Evolutionary conservation across 1,284 basidiomycete species (phyloP), one percentile per base, ranked within the genome.

Genomic region (Pholiota adiposa): DNA sequence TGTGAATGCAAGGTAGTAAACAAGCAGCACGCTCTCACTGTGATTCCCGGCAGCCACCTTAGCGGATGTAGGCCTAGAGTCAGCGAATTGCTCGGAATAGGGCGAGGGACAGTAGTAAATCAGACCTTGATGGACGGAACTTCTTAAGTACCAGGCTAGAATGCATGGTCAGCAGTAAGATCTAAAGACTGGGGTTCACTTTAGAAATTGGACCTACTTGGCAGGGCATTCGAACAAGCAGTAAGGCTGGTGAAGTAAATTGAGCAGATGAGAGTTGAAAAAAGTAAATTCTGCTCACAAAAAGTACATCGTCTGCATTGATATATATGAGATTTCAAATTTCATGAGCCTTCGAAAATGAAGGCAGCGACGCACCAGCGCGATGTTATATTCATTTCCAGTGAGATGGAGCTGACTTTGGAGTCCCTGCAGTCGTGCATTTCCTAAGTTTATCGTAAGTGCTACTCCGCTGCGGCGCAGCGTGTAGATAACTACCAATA

Each of bases 381-480:
- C 86, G 34, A 89, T 84, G 65, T 89, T 90, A 63, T 85, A 90
- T 66, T 79, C 76, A 65, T 87, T 80, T 9, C 85, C 85, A 0
- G 75, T 80, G 33, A 90, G 74, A 55, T 83, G 18, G 0, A 89
- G 75, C 64, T 89, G 79, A 0, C 73, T 79, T 12, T 70, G 65
- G 3, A 89, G 70, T 0, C 88, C 88, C 62, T 88, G 84, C 12
- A 90, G 73, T 64, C 81, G 85, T 2, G 88, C 88, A 63, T 89
- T 90, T 41, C 86, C 87, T 87, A 52, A 19, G 25, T 9, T 16
- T 0, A 33, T 31, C 5, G 12, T 23, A 23, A 29, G 21, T 8
- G 14, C 14, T 21, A 23, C 18, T 49, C 5, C 1, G 18, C 18
- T 27, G 21, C 38, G 3, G 14, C 7, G 14, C 5, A 43, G 44